These are phyloP conservation scores for Papiliotrema laurentii DNA, from an alignment of 1,284 basidiomycete genomes.

Conservation along the genomic window DNA sequence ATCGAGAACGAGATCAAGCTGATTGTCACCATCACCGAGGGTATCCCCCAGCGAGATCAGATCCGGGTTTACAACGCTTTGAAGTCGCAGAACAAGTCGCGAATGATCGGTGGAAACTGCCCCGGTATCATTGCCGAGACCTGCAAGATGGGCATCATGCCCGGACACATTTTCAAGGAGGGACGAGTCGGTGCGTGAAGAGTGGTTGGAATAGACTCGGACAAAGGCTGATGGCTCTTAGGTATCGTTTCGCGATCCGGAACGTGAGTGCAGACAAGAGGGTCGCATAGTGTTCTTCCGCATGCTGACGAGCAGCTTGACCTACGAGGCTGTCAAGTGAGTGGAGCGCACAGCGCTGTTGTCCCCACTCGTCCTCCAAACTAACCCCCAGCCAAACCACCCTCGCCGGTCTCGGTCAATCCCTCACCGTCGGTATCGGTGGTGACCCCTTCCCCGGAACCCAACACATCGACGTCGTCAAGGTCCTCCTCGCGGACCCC, in stretches of 20 bases:
- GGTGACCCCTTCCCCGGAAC: conserved; percentile 91
- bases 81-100: conserved; percentile 87
- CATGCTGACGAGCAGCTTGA: conserved; percentile 27
- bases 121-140: conserved; percentile 96
- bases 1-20: conserved; percentile 95
- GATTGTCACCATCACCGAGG: conserved; percentile 96
- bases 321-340: conserved; percentile 50
- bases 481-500: conserved; percentile 91
- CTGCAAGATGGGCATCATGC: conserved; percentile 99
- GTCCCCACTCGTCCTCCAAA: conserved; percentile 27
- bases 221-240: conserved; percentile 40
- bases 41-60: conserved; percentile 93
- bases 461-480: conserved; percentile 91
- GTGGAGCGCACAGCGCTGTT: conserved; percentile 5
- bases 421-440: conserved; percentile 94
- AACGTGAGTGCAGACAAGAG: conserved; percentile 51
- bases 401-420: conserved; percentile 91
- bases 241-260: conserved; percentile 97
- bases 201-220: too few species aligned
- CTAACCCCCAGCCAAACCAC: conserved; percentile 85
- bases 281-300: neutral
- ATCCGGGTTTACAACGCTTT: conserved; percentile 91
- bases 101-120: conserved; percentile 90
- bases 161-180: conserved; percentile 93
- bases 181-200: conserved; percentile 81